These are phyloP conservation scores for Gossypium laxum DNA, from an alignment of 441 rosid genomes.

Conservation along the genomic window DNA sequence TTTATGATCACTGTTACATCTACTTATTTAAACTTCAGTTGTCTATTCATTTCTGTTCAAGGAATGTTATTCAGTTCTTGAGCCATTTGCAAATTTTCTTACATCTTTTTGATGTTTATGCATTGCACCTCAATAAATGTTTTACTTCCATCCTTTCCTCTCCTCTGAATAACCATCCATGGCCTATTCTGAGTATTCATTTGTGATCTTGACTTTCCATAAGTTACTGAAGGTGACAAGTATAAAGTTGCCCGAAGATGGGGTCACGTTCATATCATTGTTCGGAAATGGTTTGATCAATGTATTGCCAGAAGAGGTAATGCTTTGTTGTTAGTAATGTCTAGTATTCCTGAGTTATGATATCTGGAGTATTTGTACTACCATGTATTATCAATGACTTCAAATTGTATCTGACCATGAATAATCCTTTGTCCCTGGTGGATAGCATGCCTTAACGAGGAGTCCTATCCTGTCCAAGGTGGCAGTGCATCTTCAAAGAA, in stretches of 20 bases:
- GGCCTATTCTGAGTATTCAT: background rate
- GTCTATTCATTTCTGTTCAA: background rate
- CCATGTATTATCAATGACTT: constrained; percentile 7
- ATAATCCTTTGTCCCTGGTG: constrained; percentile 28
- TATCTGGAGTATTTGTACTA: constrained; percentile 6
- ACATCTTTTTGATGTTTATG: background rate
- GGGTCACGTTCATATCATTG: constrained; percentile 80
- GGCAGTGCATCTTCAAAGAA: constrained; percentile 37
- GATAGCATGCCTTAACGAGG: constrained; percentile 86
- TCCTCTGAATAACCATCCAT: background rate
- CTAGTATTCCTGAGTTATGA: constrained; percentile 11
- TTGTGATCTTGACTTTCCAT: constrained; percentile 48
- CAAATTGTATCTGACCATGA: constrained; percentile 26
- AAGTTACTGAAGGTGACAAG: constrained; percentile 92
- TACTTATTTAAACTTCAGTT: background rate
- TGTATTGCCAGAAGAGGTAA: constrained; percentile 77
- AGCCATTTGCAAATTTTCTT: background rate
- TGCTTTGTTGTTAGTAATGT: constrained; percentile 17
- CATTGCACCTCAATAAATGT: background rate
- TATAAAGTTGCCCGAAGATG: constrained; percentile 82
- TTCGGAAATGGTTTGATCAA: constrained; percentile 83
- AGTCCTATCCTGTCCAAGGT: constrained; percentile 69
- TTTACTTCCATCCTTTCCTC: background rate
- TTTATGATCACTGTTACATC: background rate
- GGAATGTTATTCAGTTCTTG: background rate